Conservation (phyloP, 1,139 yeast genomes). For the Geotrichum reessii region DNA sequence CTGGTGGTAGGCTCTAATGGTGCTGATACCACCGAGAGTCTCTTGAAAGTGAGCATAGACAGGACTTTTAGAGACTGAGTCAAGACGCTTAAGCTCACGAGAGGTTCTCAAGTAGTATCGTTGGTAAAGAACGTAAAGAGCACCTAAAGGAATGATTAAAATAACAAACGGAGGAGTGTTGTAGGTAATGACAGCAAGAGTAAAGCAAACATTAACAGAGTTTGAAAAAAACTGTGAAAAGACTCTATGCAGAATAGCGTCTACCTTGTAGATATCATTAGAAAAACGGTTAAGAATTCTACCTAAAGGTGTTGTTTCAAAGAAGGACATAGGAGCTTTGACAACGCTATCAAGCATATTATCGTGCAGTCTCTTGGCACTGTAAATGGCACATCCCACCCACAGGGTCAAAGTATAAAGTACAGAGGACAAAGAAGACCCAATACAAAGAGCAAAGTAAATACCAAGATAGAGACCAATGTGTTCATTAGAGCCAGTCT, state of each 20-base stretch:
- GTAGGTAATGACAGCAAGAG: constrained; percentile 72
- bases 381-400: constrained; percentile 79
- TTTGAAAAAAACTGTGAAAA: constrained; percentile 78
- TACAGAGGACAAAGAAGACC: constrained; percentile 56
- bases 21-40: constrained; percentile 80
- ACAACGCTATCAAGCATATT: constrained; percentile 74
- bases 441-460: constrained; percentile 69
- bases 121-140: constrained; percentile 77
- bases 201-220: constrained; percentile 67
- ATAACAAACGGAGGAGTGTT: constrained; percentile 86
- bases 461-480: constrained; percentile 65
- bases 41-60: constrained; percentile 97
- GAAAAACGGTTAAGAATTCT: constrained; percentile 90
- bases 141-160: constrained; percentile 62
- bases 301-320: constrained; percentile 96
- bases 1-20: constrained; percentile 85
- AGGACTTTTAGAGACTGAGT: constrained; percentile 89
- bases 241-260: constrained; percentile 78
- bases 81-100: constrained; percentile 90
- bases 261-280: constrained; percentile 87
- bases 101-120: constrained; percentile 85
- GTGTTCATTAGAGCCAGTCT: constrained; percentile 63
- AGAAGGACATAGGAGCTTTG: constrained; percentile 94
- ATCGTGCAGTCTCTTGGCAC: constrained; percentile 72
- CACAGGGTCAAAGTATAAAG: constrained; percentile 67